Percentiles rank a stretch among this genome's conserved stretches.
These are phyloP conservation scores for Drosera capensis DNA, from an alignment of 148 eudicot genomes.

Conservation along the genomic window DNA sequence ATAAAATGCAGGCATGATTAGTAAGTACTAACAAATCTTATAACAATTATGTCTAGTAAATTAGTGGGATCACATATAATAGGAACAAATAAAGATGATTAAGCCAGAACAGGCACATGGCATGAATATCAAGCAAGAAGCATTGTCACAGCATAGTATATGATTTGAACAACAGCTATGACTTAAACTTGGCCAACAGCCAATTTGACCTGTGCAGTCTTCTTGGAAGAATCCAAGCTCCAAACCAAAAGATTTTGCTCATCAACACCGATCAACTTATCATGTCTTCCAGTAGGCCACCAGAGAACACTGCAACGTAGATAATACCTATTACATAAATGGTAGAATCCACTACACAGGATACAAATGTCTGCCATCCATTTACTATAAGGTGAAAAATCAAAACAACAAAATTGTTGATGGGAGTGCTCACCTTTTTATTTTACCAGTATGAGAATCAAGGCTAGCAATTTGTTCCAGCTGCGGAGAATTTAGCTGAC, in stretches of 20 bases:
- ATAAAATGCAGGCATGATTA: not conserved
- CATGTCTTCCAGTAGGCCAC: slow-evolving; percentile 96
- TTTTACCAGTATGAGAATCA: slow-evolving; percentile 54
- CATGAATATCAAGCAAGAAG: not conserved
- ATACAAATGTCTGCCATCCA: too few relatives aligned
- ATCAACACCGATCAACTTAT: slow-evolving; percentile 78
- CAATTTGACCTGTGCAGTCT: slow-evolving; percentile 65
- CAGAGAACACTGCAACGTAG: slow-evolving; percentile 60
- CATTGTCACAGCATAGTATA: not conserved
- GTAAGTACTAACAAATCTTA: too few relatives aligned
- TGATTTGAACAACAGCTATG: not conserved
- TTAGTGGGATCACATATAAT: too few relatives aligned
- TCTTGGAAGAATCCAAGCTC: slow-evolving; percentile 89
- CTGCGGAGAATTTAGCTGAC: slow-evolving; percentile 86
- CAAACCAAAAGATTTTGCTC: slow-evolving; percentile 83
- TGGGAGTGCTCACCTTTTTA: slow-evolving; percentile 44
- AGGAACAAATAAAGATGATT: too few relatives aligned
- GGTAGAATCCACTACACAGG: not conserved
- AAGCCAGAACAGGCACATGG: too few relatives aligned
- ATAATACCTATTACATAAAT: slow-evolving; percentile 3
- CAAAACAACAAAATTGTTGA: not conserved
- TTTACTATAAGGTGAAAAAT: too few relatives aligned
- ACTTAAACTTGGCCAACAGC: not conserved
- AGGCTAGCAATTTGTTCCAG: slow-evolving; percentile 74
- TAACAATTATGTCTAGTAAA: too few relatives aligned